Conservation (phyloP, 1,139 yeast species). For the Zygotorulaspora mrakii region DNA sequence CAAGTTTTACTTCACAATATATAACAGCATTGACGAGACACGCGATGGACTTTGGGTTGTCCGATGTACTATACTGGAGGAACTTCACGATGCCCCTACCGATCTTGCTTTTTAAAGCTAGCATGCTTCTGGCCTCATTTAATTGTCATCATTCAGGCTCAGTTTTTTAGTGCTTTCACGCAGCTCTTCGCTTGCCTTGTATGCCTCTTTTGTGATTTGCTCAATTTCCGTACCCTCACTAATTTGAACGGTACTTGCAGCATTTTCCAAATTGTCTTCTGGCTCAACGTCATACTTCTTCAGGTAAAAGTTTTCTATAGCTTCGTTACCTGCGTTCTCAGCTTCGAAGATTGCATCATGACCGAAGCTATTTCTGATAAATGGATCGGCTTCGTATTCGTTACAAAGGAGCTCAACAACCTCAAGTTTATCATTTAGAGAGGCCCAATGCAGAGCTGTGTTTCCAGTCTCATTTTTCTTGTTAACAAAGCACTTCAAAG, state of each 20-base stretch:
- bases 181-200: conserved; percentile 34
- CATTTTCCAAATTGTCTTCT: conserved; percentile 43
- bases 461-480: conserved; percentile 75
- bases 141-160: conserved; percentile 6
- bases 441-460: conserved; percentile 95
- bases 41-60: no score
- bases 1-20: no score
- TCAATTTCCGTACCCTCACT: conserved; percentile 43
- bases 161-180: conserved; percentile 17
- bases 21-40: no score
- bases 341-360: conserved; percentile 90
- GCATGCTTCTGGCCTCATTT: not conserved
- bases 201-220: conserved; percentile 41
- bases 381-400: conserved; percentile 74
- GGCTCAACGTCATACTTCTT: conserved; percentile 71
- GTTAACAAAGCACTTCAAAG: conserved; percentile 49
- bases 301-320: conserved; percentile 68
- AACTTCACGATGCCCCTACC: conserved; percentile 3
- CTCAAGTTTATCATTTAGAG: conserved; percentile 77
- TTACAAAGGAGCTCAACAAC: conserved; percentile 69
- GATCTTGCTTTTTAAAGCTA: no score
- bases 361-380: conserved; percentile 64
- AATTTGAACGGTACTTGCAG: conserved; percentile 33
- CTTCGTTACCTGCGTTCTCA: conserved; percentile 63
- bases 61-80: no score